These are phyloP conservation scores for Amanita exitialis DNA, from an alignment of 768 basidiomycete genomes.

Conservation along the genomic window DNA sequence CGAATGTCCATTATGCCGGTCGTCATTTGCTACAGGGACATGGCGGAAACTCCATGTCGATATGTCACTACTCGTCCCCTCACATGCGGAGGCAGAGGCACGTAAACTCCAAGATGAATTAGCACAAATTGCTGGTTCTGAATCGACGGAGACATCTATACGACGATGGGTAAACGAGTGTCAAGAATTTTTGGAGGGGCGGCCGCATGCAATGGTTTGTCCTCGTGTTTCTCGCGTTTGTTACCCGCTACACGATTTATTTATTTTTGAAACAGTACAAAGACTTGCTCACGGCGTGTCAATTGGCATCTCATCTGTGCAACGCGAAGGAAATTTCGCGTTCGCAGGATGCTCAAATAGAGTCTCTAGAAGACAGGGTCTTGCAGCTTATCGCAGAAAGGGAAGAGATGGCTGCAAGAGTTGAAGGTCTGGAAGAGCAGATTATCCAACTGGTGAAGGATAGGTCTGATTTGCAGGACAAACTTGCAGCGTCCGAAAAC, in stretches of 20 bases:
- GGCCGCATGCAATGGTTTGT: constrained; percentile 35
- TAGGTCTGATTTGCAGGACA: constrained; percentile 21
- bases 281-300: constrained; percentile 37
- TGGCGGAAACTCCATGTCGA: constrained; percentile 54
- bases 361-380: constrained; percentile 21
- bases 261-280: constrained; percentile 25
- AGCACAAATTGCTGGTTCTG: constrained; percentile 42
- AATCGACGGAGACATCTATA: constrained; percentile 39
- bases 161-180: constrained; percentile 42
- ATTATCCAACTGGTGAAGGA: constrained; percentile 23
- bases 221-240: constrained; percentile 1
- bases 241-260: constrained; percentile 2
- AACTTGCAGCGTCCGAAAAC: constrained; percentile 26
- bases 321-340: constrained; percentile 33
- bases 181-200: constrained; percentile 32
- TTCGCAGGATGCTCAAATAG: constrained; percentile 21
- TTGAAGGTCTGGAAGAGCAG: constrained; percentile 14
- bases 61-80: constrained; percentile 17
- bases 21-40: constrained; percentile 32
- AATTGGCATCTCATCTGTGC: constrained; percentile 39
- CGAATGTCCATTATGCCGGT: constrained; percentile 58
- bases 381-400: constrained; percentile 24
- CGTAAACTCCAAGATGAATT: constrained; percentile 44
- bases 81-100: constrained; percentile 32
- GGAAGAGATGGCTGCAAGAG: constrained; percentile 19